A percentile compares a stretch with the other conserved stretches of the same genome.
Conservation (phyloP, 2,329 filamentous ascomycete genomes). For the Magnaporthiopsis rhizophila region DNA sequence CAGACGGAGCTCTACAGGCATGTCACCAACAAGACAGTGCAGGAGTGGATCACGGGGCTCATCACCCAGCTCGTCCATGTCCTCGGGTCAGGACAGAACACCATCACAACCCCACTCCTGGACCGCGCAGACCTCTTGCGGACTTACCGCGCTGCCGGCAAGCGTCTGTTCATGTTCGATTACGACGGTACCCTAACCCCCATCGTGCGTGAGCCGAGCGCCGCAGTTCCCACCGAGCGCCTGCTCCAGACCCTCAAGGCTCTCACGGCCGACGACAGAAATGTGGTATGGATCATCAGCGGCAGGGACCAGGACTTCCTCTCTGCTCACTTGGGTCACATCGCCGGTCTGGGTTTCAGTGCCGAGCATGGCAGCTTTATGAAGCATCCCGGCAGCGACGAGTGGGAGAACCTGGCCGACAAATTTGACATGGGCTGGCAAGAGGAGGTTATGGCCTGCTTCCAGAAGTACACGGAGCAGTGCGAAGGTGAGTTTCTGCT, state of each 20-base stretch:
- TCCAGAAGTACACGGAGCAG: constrained; percentile 80
- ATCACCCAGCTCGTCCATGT: constrained; percentile 73
- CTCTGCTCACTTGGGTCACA: constrained; percentile 86
- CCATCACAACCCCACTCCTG: constrained; percentile 70
- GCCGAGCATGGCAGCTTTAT: constrained; percentile 97
- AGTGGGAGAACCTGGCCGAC: constrained; percentile 87
- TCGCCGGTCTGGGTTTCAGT: constrained; percentile 80
- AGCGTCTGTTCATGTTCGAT: constrained; percentile 95
- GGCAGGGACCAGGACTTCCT: constrained; percentile 90
- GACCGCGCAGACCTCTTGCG: constrained; percentile 65
- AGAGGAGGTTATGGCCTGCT: constrained; percentile 71
- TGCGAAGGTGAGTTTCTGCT: constrained; percentile 58
- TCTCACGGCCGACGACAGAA: constrained; percentile 70
- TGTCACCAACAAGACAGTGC: constrained; percentile 78
- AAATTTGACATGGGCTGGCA: constrained; percentile 90
- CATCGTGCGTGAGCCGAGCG: constrained; percentile 85
- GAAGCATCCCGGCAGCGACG: constrained; percentile 63
- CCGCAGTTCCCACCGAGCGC: constrained; percentile 78
- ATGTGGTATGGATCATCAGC: constrained; percentile 97
- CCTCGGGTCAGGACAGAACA: constrained; percentile 66
- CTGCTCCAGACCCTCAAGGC: constrained; percentile 73
- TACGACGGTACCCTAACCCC: constrained; percentile 96
- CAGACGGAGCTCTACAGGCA: constrained; percentile 73
- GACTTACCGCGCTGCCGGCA: constrained; percentile 66
- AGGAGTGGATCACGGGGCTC: constrained; percentile 76